Evolutionary conservation across 306 rosid species (phyloP), one percentile per base, ranked within the genome.

Genomic region (Ziziphus jujuba): DNA sequence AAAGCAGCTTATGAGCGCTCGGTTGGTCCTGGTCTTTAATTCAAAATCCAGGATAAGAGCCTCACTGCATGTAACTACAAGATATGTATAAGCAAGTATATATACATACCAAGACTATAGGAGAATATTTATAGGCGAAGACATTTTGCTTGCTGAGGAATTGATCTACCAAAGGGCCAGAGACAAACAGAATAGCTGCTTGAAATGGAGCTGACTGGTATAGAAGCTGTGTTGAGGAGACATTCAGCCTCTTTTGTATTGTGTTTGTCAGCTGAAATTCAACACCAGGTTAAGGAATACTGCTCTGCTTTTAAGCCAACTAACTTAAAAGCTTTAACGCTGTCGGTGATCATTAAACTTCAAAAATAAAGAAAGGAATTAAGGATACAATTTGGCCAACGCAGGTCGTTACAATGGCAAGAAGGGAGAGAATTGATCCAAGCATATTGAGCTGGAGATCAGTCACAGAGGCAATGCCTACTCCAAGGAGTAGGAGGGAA

Each of bases 191-290:
- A 83, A 93, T 88, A 36, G 97, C 99, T 60, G 99, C 95, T 79
- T 93, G 99, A 80, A 88, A 93, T 63, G 99, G 99, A 2, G 97
- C 87, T 43, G 99, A 93, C 16, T 93, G 97, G 80, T 93, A 93
- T 28, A 93, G 84, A 34, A 93, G 86, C 71, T 93, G 99, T 9
- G 99, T 93, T 13, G 99, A 93, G 59, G 99, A 84, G 13, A 93
- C 99, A 59, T 84, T 90, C 15, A 88, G 90, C 86, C 87, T 90
- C 90, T 93, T 93, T 70, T 93, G 99, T 63, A 93, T 93, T 73
- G 99, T 90, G 86, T 90, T 93, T 47, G 99, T 93, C 19, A 93
- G 95, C 99, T 93, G 82, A 74, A 59, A 76, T 67, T 49, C 45
- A 54, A 66, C 68, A 47, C n/a, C 36, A 3, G 54, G 87, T 88